Evolutionary conservation across 2,329 filamentous ascomycete genomes (phyloP).

Genomic region (Meredithiella fracta): DNA sequence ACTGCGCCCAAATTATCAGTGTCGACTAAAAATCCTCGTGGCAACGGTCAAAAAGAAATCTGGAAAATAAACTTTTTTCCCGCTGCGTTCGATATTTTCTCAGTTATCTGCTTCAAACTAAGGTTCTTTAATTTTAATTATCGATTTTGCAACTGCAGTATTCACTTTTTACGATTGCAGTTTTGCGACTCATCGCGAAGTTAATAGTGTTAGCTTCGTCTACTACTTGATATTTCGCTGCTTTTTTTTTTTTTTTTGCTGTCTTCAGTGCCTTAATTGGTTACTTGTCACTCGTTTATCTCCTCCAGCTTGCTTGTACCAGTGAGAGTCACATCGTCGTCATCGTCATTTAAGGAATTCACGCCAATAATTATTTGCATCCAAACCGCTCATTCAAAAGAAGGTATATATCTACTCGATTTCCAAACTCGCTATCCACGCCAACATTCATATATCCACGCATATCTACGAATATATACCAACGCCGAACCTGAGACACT

Average conservation of each 20-base stretch:
- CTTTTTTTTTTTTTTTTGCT: background rate
- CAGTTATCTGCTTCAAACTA: constrained; percentile 15
- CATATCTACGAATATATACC: background rate
- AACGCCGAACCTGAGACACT: too few relatives aligned
- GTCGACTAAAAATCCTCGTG: too few relatives aligned
- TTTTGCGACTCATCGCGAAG: background rate
- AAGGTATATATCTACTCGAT: background rate
- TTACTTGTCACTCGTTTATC: background rate
- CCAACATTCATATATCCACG: background rate
- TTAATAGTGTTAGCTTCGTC: background rate
- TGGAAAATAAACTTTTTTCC: too few relatives aligned
- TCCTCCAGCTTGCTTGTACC: too few relatives aligned
- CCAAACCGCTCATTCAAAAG: background rate
- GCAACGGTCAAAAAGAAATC: too few relatives aligned
- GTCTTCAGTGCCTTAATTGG: background rate
- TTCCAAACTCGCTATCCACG: background rate
- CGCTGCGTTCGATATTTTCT: background rate
- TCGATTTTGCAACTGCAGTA: background rate
- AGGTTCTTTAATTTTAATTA: background rate
- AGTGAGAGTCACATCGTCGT: too few relatives aligned
- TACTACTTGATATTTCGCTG: background rate
- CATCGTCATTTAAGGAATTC: too few relatives aligned
- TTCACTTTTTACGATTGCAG: constrained; percentile 1
- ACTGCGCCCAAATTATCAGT: too few relatives aligned
- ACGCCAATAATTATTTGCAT: too few relatives aligned